Evolutionary conservation across 2,329 filamentous ascomycete genomes (phyloP).

Genomic region (Fusarium torreyae): DNA sequence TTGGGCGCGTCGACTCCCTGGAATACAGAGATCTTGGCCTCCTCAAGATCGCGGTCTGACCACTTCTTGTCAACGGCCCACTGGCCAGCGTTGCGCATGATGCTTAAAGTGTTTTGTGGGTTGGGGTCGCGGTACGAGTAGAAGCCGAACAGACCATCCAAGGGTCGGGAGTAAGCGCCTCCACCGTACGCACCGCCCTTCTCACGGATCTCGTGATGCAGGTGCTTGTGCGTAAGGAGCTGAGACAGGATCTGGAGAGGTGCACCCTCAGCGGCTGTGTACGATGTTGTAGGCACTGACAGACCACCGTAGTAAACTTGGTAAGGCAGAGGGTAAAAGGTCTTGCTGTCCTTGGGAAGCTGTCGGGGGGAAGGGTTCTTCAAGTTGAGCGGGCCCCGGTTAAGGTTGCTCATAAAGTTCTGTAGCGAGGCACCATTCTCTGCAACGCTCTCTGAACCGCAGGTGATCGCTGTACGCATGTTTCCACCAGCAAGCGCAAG

Average conservation of each 20-base stretch:
- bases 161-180: slow-evolving; percentile 83
- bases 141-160: slow-evolving; percentile 92
- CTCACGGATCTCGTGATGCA: slow-evolving; percentile 97
- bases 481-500: slow-evolving; percentile 79
- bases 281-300: slow-evolving; percentile 86
- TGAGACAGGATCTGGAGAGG: slow-evolving; percentile 91
- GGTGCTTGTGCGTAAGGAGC: slow-evolving; percentile 93
- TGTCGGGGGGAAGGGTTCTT: slow-evolving; percentile 51
- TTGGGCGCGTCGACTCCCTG: slow-evolving; percentile 91
- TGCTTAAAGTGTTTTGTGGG: slow-evolving; percentile 86
- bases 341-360: slow-evolving; percentile 72
- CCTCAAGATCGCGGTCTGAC: slow-evolving; percentile 89
- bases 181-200: slow-evolving; percentile 98
- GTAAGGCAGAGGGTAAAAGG: slow-evolving; percentile 95
- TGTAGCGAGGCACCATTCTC: slow-evolving; percentile 80
- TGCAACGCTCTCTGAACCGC: slow-evolving; percentile 79
- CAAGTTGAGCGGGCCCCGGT: slow-evolving; percentile 58
- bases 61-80: slow-evolving; percentile 88
- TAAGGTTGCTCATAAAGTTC: slow-evolving; percentile 72
- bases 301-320: slow-evolving; percentile 96
- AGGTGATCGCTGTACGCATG: slow-evolving; percentile 88
- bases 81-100: slow-evolving; percentile 85
- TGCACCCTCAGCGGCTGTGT: slow-evolving; percentile 81
- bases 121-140: slow-evolving; percentile 98
- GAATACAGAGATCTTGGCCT: slow-evolving; percentile 96